Percentiles rank a stretch among this genome's conserved stretches.
These are phyloP conservation scores for Solanum lignicaule DNA, from an alignment of 257 asterid species.

Conservation along the genomic window DNA sequence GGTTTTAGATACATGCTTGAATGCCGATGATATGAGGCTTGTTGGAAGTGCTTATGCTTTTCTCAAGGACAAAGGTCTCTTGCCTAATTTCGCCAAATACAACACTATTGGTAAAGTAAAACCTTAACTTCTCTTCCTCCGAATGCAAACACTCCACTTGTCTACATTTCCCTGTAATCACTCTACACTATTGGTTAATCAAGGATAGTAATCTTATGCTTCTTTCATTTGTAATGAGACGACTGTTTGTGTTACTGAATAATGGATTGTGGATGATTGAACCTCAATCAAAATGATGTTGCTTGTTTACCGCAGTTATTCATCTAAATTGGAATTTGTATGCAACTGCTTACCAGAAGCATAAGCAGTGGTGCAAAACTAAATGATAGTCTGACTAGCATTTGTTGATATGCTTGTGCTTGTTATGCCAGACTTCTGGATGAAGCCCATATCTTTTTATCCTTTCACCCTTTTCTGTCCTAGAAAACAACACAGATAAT, in stretches of 20 bases:
- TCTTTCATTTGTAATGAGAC: not conserved
- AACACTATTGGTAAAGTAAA: slow-evolving; percentile 67
- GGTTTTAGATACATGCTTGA: slow-evolving; percentile 78
- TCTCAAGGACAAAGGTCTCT: slow-evolving; percentile 50
- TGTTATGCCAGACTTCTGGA: not conserved
- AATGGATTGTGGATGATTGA: not conserved
- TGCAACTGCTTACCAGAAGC: not conserved
- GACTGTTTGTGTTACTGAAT: not conserved
- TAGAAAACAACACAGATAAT: not conserved
- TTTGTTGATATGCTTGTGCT: not conserved
- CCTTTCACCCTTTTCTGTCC: not conserved
- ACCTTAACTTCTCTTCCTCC: not conserved
- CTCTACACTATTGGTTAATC: not conserved
- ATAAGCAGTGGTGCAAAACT: not conserved
- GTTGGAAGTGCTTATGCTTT: slow-evolving; percentile 70
- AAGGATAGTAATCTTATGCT: not conserved
- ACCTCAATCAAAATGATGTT: not conserved
- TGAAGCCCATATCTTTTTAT: not conserved
- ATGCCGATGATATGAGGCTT: slow-evolving; percentile 93
- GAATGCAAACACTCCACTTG: not conserved
- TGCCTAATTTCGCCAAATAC: slow-evolving; percentile 67
- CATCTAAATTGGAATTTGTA: not conserved
- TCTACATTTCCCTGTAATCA: not conserved
- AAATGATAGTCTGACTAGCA: not conserved
- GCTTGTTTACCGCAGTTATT: not conserved